Conservation (phyloP, 106 monocot genomes). For the Dactylorhiza incarnata region DNA sequence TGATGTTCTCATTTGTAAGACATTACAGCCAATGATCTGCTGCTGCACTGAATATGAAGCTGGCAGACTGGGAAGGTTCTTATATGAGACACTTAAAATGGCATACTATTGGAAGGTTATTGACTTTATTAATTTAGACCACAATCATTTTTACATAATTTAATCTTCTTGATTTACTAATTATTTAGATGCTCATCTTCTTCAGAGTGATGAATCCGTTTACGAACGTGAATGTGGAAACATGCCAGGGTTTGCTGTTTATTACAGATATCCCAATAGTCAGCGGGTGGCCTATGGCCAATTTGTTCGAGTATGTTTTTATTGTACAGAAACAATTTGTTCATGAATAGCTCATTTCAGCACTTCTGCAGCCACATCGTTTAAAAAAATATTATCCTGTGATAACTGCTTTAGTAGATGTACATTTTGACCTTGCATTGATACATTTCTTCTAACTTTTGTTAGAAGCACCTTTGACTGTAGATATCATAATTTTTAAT, state of each 20-base stretch:
- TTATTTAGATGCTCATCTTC: constrained; percentile 4
- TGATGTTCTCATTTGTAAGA: constrained; percentile 90
- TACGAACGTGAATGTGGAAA: constrained; percentile 98
- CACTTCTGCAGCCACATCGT: not conserved
- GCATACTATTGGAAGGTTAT: constrained; percentile 96
- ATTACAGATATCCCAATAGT: constrained; percentile 75
- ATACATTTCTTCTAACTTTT: not conserved
- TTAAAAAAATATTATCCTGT: not conserved
- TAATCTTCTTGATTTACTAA: not conserved
- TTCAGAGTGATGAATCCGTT: constrained; percentile 81
- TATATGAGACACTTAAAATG: constrained; percentile 89
- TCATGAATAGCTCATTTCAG: not conserved
- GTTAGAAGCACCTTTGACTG: not conserved
- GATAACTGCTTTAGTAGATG: not conserved
- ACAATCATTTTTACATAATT: not conserved
- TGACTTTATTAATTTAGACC: not conserved
- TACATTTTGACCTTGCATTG: not conserved
- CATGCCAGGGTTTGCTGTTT: constrained; percentile 95
- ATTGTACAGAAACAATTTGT: not conserved
- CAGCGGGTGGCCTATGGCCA: constrained; percentile 79
- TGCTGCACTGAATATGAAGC: constrained; percentile 98
- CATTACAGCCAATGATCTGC: constrained; percentile 95
- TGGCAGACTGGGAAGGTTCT: constrained; percentile 87
- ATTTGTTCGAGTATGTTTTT: constrained; percentile 64
- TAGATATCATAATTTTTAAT: not conserved